Percentiles rank a stretch among this genome's conserved stretches.
phyloP scores from a whole-genome alignment of 2,329 filamentous ascomycete species.

The Leptographium wingfieldii region DNA sequence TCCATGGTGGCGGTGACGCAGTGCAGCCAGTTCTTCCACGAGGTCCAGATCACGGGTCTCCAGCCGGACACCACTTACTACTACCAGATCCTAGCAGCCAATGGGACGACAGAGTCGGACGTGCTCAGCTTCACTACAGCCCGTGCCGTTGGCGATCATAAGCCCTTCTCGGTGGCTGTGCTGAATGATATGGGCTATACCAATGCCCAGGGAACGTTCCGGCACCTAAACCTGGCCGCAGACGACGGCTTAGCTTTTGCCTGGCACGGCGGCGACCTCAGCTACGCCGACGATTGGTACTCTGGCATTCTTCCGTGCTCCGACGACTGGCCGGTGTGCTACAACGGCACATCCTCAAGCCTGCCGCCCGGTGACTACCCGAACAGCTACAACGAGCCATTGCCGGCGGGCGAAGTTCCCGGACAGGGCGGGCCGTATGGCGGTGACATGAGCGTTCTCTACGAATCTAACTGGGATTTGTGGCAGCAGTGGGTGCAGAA shows the following conservation, averaged over 20 bases:
- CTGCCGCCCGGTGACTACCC: constrained; percentile 26
- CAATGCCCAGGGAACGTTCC: constrained; percentile 34
- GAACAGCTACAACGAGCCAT: constrained; percentile 28
- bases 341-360: constrained; percentile 31
- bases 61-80: constrained; percentile 34
- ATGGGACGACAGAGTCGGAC: constrained; percentile 34
- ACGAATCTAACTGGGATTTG: constrained; percentile 38
- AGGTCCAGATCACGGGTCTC: constrained; percentile 30
- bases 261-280: constrained; percentile 40
- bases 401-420: constrained; percentile 30
- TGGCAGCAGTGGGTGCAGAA: constrained; percentile 36
- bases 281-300: constrained; percentile 23
- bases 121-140: constrained; percentile 34
- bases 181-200: constrained; percentile 43
- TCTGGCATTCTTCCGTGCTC: constrained; percentile 33
- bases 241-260: constrained; percentile 32
- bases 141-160: constrained; percentile 26
- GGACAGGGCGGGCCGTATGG: constrained; percentile 33
- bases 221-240: constrained; percentile 26
- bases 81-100: constrained; percentile 34
- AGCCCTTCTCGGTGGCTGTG: constrained; percentile 30
- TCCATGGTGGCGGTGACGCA: constrained; percentile 30
- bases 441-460: constrained; percentile 34
- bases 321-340: constrained; percentile 29
- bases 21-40: constrained; percentile 39